Conservation (phyloP, 495 filamentous ascomycete genomes). For the Hypomontagnella submonticulosa region DNA sequence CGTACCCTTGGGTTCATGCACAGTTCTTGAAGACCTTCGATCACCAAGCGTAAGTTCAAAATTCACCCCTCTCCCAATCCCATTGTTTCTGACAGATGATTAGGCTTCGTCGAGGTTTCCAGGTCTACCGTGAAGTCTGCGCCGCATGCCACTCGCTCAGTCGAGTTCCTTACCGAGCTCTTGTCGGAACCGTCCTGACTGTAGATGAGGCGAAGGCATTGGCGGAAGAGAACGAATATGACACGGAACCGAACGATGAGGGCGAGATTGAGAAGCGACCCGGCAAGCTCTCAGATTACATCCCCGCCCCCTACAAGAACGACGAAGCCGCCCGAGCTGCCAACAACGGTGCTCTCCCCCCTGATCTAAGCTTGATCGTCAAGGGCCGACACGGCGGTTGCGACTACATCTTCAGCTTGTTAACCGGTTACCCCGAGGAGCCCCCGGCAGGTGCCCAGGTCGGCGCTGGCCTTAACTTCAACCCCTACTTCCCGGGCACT, state of each 20-base stretch:
- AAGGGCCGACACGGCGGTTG: constrained; percentile 98
- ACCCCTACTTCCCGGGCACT: constrained; percentile 99
- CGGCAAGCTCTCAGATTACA: constrained; percentile 97
- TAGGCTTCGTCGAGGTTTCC: constrained; percentile 98
- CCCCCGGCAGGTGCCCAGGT: constrained; percentile 86
- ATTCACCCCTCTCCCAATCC: not conserved
- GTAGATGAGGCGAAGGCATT: constrained; percentile 97
- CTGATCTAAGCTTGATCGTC: constrained; percentile 96
- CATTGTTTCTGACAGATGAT: constrained; percentile 31
- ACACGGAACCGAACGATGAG: constrained; percentile 96
- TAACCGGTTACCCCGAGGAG: constrained; percentile 99
- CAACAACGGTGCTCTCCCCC: constrained; percentile 97
- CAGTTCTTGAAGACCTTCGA: constrained; percentile 95
- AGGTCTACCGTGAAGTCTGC: constrained; percentile 99
- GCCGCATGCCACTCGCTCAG: constrained; percentile 95
- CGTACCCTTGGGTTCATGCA: constrained; percentile 95
- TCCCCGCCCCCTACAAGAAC: constrained; percentile 95
- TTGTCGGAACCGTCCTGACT: constrained; percentile 92
- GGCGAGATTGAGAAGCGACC: constrained; percentile 98
- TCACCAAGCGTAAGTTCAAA: constrained; percentile 82
- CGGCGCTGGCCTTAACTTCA: constrained; percentile 94
- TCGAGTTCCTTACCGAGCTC: constrained; percentile 90
- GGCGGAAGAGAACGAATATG: constrained; percentile 98
- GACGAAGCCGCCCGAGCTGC: constrained; percentile 97
- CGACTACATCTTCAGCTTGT: constrained; percentile 95